Evolutionary conservation across 495 filamentous ascomycete genomes (phyloP), one percentile per base, ranked within the genome.

Genomic region (Hypoxylon lienhwacheense): DNA sequence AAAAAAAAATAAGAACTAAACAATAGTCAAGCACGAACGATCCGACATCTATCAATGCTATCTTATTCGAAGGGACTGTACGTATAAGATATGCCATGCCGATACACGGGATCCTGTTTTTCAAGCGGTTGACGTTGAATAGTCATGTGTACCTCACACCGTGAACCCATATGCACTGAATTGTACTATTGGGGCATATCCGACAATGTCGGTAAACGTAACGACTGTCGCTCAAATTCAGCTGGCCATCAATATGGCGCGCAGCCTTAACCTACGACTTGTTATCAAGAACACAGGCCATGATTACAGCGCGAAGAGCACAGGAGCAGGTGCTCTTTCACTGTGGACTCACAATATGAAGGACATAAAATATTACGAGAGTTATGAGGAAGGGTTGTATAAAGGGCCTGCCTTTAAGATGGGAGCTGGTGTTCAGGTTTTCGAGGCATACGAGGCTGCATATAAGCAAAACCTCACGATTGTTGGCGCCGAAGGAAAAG

Each of bases 221-320:
- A 77, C 66, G 36, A 77, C 60, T n/a, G 74, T 76, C 0, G 65
- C 70, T 7, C 78, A 89, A 45, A 73, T 87, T 25, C 80, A 83
- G 57, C 66, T 80, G 1, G 78, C 81, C 3, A 70, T 89, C 12
- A 82, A 82, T 63, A 82, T 87, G 66, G 85, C 85, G 1, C 73
- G 79, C 2, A 79, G 81, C 16, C 40, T 70, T 2, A 79, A 81
- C 33, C 49, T 88, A 7, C 74, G 85, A 24, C 68, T 89, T 10
- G 79, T 83, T 0, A 72, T 89, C 43, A 85, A 84, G 70, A 88
- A 87, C 55, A 90, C 85, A 1, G 86, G 87, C 20, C 85, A 87
- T 55, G 82, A 84, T 58, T 84, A 78, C 59, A 64, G 63, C 28
- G 82, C 79, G 35, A 82, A 81, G 64, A 77, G 61, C 2, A 64